phyloP scores from a whole-genome alignment of 345 rosid species.

The Syzygium grande region DNA sequence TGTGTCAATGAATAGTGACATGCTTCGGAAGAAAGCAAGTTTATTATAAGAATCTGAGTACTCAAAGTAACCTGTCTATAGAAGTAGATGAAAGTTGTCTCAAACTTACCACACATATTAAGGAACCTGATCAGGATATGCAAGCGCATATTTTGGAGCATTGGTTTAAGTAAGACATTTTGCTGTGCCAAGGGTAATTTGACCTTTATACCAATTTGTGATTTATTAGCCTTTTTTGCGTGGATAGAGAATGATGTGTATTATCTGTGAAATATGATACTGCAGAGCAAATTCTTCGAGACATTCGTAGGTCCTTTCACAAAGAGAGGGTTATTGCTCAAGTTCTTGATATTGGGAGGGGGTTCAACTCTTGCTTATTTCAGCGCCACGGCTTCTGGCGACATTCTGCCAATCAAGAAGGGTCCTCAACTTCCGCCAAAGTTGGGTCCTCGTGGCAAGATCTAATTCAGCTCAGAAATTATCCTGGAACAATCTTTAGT shows the following conservation, averaged over 20 bases:
- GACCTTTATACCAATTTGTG: neutral
- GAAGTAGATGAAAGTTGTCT: neutral
- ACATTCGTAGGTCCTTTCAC: constrained; percentile 90
- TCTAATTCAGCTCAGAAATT: constrained; percentile 20
- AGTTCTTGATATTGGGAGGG: constrained; percentile 85
- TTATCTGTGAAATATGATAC: neutral
- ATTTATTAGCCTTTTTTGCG: neutral
- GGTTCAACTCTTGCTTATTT: constrained; percentile 65
- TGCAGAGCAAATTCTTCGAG: constrained; percentile 98
- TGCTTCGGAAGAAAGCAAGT: neutral
- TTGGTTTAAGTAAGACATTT: neutral
- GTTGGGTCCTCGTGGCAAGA: constrained; percentile 89
- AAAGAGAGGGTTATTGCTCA: constrained; percentile 89
- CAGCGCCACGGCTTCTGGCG: constrained; percentile 60
- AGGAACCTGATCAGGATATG: neutral
- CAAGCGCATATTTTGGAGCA: neutral
- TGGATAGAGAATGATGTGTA: neutral
- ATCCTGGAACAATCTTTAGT: neutral
- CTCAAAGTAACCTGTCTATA: too few relatives aligned
- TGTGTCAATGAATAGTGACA: neutral
- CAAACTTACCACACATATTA: neutral
- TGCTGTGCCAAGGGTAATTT: neutral
- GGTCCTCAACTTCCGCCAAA: constrained; percentile 93
- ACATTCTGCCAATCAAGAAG: constrained; percentile 81
- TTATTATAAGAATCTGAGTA: neutral